These are phyloP conservation scores for Brachypodium distachyon DNA, from an alignment of 202 grass and related monocot genomes.

Conservation along the genomic window DNA sequence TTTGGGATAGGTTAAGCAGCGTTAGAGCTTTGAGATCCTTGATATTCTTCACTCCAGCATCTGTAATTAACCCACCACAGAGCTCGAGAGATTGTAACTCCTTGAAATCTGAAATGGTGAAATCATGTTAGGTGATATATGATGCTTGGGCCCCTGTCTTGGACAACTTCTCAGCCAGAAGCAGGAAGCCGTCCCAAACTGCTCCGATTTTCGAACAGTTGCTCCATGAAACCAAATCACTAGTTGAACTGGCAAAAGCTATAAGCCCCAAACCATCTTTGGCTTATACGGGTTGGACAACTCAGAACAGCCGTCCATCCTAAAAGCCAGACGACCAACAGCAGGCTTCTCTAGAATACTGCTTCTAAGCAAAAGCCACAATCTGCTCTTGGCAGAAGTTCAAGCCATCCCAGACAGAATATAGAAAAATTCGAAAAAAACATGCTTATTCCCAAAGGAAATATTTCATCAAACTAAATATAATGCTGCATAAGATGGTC, in stretches of 20 bases:
- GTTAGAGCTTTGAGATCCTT: constrained; percentile 80
- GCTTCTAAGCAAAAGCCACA: too few species aligned
- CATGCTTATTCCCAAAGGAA: not conserved
- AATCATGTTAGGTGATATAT: not conserved
- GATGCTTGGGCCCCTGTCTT: not conserved
- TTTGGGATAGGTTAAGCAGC: constrained; percentile 86
- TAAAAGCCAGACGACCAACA: too few species aligned
- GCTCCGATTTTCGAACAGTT: too few species aligned
- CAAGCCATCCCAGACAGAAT: too few species aligned
- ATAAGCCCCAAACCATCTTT: too few species aligned
- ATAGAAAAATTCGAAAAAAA: not conserved
- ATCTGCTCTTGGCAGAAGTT: too few species aligned
- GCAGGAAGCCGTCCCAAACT: not conserved
- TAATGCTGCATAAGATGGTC: not conserved
- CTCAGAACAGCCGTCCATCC: too few species aligned
- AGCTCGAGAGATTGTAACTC: constrained; percentile 81
- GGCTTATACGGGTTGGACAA: too few species aligned
- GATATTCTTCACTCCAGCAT: constrained; percentile 92
- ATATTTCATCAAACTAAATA: not conserved
- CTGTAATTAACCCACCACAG: constrained; percentile 67
- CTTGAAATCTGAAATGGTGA: constrained; percentile 64
- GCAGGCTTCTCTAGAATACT: too few species aligned
- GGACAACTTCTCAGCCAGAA: not conserved
- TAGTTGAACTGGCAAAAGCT: too few species aligned
- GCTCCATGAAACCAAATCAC: too few species aligned